These are phyloP conservation scores for Lasiodiplodia sp. DNA, from an alignment of 2,329 filamentous ascomycete genomes.

Conservation along the genomic window DNA sequence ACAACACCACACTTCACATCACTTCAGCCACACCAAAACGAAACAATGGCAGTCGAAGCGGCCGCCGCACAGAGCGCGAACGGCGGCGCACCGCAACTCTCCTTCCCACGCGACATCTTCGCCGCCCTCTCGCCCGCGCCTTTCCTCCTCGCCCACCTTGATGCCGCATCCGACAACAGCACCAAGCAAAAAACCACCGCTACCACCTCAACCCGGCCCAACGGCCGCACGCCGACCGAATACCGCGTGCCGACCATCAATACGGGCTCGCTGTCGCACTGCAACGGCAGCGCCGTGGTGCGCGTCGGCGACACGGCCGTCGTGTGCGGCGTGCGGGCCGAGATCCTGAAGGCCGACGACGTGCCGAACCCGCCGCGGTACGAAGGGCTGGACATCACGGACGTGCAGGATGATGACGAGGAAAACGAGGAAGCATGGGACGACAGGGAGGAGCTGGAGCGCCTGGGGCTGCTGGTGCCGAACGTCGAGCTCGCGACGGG, in stretches of 20 bases:
- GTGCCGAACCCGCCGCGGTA: constrained; percentile 68
- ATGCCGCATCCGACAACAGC: constrained; percentile 50
- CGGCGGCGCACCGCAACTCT: constrained; percentile 42
- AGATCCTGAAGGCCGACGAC: constrained; percentile 78
- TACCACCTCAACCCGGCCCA: constrained; percentile 72
- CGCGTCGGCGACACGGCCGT: constrained; percentile 88
- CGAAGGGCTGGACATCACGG: constrained; percentile 1
- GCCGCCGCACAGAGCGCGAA: constrained; percentile 4
- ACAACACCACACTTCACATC: background rate
- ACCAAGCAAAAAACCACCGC: background rate
- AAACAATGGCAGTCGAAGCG: constrained; percentile 19
- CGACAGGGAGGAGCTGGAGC: constrained; percentile 49
- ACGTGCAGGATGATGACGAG: background rate
- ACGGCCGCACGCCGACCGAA: constrained; percentile 75
- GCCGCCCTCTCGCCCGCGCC: constrained; percentile 88
- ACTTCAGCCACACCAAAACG: background rate
- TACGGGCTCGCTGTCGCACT: constrained; percentile 83
- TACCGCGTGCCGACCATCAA: constrained; percentile 79
- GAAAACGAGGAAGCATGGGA: constrained; percentile 32
- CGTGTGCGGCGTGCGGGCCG: constrained; percentile 90
- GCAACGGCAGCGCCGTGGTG: constrained; percentile 88
- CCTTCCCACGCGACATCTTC: constrained; percentile 74
- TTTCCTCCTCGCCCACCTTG: constrained; percentile 88
- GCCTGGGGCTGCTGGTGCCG: constrained; percentile 79
- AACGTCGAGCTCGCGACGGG: constrained; percentile 94